phyloP scores from a whole-genome alignment of 768 basidiomycete species.

The Daedalea quercina region DNA sequence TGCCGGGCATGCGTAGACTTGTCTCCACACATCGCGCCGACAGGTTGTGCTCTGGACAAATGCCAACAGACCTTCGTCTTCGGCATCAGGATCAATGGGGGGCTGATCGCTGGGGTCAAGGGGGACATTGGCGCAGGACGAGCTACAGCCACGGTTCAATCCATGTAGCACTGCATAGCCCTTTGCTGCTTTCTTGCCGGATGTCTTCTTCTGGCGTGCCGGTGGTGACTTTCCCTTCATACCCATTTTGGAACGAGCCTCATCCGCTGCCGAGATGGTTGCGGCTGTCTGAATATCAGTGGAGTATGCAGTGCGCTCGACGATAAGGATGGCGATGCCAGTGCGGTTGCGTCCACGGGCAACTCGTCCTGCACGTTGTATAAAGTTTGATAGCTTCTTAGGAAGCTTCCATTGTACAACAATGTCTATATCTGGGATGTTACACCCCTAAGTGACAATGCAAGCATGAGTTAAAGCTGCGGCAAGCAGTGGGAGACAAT shows the following conservation, averaged over 20 bases:
- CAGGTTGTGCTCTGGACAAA: constrained; percentile 11
- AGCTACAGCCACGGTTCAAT: background rate
- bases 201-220: no score
- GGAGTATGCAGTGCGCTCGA: constrained; percentile 5
- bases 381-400: constrained; percentile 20
- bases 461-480: no score
- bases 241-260: no score
- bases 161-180: constrained; percentile 1
- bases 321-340: constrained; percentile 6
- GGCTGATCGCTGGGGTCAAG: background rate
- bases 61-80: constrained; percentile 3
- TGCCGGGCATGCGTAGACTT: constrained; percentile 15
- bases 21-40: constrained; percentile 15
- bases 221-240: no score
- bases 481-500: background rate
- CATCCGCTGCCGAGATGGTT: background rate
- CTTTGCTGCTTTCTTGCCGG: background rate
- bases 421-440: constrained; percentile 25
- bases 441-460: constrained; percentile 12
- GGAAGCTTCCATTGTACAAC: constrained; percentile 34
- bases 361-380: constrained; percentile 29
- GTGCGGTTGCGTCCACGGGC: constrained; percentile 12
- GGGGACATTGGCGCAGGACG: no score
- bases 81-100: background rate
- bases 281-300: background rate